Conservation (phyloP, 2,329 filamentous ascomycete species). For the Fusarium continuum region DNA sequence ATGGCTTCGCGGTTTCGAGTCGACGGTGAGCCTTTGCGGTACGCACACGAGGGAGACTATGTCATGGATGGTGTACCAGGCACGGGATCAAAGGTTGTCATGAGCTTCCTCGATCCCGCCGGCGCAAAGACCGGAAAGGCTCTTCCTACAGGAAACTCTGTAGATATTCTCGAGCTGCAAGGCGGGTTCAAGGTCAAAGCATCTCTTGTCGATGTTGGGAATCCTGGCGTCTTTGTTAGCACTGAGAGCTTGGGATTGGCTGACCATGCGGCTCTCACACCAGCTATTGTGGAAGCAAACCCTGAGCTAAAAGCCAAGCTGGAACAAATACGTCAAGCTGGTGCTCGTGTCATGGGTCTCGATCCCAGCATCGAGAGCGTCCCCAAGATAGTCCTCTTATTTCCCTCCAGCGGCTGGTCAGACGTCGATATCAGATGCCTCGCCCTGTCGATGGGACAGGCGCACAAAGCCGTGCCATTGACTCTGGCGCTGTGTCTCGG, state of each 20-base stretch:
- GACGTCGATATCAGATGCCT: slow-evolving; percentile 55
- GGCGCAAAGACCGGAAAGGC: slow-evolving; percentile 69
- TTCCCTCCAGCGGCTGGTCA: slow-evolving; percentile 47
- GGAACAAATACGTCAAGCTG: slow-evolving; percentile 65
- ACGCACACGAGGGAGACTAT: slow-evolving; percentile 59
- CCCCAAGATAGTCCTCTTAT: slow-evolving; percentile 66
- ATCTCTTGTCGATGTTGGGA: slow-evolving; percentile 70
- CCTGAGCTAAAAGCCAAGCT: slow-evolving; percentile 56
- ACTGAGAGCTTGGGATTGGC: slow-evolving; percentile 60
- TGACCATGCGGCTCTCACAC: slow-evolving; percentile 60
- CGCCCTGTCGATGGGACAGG: slow-evolving; percentile 64
- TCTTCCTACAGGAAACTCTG: slow-evolving; percentile 60
- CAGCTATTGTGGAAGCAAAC: slow-evolving; percentile 61
- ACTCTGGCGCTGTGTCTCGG: slow-evolving; percentile 63
- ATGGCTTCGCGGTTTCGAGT: slow-evolving; percentile 67
- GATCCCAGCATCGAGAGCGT: slow-evolving; percentile 58
- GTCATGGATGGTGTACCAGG: slow-evolving; percentile 72
- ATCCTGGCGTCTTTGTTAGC: slow-evolving; percentile 70
- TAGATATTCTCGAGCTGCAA: slow-evolving; percentile 58
- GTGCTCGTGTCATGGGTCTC: slow-evolving; percentile 70
- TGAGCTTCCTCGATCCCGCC: slow-evolving; percentile 70
- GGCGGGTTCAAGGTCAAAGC: slow-evolving; percentile 53
- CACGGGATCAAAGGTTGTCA: slow-evolving; percentile 62
- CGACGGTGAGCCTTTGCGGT: slow-evolving; percentile 47
- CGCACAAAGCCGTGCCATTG: slow-evolving; percentile 65